Percentiles rank a stretch among this genome's conserved stretches.
Conservation (phyloP, 2,329 filamentous ascomycete species). For the Alternaria consortialis region DNA sequence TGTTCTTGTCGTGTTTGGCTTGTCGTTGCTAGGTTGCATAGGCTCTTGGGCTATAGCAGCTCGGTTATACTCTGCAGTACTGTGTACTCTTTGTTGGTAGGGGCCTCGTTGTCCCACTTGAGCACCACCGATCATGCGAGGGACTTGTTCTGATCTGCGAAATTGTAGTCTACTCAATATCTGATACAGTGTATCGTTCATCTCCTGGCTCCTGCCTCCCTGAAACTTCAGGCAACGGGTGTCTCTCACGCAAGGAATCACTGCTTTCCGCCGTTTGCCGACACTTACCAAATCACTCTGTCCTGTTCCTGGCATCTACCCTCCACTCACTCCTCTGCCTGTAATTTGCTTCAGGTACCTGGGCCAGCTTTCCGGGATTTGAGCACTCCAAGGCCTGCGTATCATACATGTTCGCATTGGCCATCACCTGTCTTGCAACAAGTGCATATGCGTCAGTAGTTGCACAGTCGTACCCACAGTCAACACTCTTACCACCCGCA, state of each 20-base stretch:
- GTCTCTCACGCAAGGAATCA: slow-evolving; percentile 40
- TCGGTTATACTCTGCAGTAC: slow-evolving; percentile 26
- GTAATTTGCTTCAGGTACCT: slow-evolving; percentile 23
- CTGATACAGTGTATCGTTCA: slow-evolving; percentile 27
- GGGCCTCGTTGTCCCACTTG: slow-evolving; percentile 33
- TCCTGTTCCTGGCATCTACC: slow-evolving; percentile 27
- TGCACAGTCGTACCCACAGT: slow-evolving; percentile 14
- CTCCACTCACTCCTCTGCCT: slow-evolving; percentile 14
- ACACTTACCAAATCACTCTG: slow-evolving; percentile 27
- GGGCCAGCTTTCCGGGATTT: slow-evolving; percentile 9
- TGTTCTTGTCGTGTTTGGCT: slow-evolving; percentile 14
- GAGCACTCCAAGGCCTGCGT: slow-evolving; percentile 13
- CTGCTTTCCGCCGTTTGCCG: slow-evolving; percentile 29
- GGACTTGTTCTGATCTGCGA: slow-evolving; percentile 36
- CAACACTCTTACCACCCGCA: slow-evolving; percentile 8
- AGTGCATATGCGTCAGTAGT: slow-evolving; percentile 21
- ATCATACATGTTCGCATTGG: slow-evolving; percentile 27
- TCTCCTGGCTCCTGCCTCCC: slow-evolving; percentile 25
- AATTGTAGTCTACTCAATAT: slow-evolving; percentile 35
- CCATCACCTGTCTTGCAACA: slow-evolving; percentile 19
- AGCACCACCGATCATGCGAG: slow-evolving; percentile 40
- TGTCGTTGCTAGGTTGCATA: slow-evolving; percentile 12
- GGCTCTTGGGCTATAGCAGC: slow-evolving; percentile 14
- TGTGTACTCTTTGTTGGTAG: slow-evolving; percentile 24
- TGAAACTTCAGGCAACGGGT: slow-evolving; percentile 27